Percentiles rank a stretch among this genome's conserved stretches.
Conservation (phyloP, 495 filamentous ascomycete species). For the Penicillium simplicissimum region DNA sequence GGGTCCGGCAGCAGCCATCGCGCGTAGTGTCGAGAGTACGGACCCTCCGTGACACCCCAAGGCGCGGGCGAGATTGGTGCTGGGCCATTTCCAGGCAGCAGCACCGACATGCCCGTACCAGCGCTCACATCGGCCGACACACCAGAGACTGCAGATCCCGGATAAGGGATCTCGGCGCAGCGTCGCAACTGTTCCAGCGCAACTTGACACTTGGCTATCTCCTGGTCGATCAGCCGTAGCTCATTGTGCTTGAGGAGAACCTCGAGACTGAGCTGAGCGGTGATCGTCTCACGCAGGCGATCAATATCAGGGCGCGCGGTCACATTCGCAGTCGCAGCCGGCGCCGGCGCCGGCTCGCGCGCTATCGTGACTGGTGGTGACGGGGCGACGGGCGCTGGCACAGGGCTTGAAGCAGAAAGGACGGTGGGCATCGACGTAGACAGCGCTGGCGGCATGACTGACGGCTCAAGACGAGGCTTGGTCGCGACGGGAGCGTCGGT, state of each 20-base stretch:
- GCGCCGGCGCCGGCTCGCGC: slow-evolving; percentile 11
- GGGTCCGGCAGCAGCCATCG: slow-evolving; percentile 91
- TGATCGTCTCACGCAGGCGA: slow-evolving; percentile 67
- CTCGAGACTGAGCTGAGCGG: slow-evolving; percentile 85
- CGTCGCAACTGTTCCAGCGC: slow-evolving; percentile 94
- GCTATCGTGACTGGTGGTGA: slow-evolving; percentile 16
- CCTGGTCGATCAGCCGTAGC: slow-evolving; percentile 89
- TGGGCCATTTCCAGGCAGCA: slow-evolving; percentile 55
- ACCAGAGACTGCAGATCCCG: slow-evolving; percentile 62
- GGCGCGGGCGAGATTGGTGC: slow-evolving; percentile 69
- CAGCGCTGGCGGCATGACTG: slow-evolving; percentile 16
- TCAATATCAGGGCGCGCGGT: slow-evolving; percentile 30
- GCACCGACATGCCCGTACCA: slow-evolving; percentile 68
- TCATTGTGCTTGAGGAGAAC: slow-evolving; percentile 94
- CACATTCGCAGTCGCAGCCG: slow-evolving; percentile 11
- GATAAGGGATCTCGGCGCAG: slow-evolving; percentile 87
- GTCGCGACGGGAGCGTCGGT: slow-evolving; percentile 36
- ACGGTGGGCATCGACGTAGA: slow-evolving; percentile 15
- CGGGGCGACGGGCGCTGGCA: slow-evolving; percentile 9
- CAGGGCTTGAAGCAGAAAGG: neutral
- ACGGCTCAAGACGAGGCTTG: slow-evolving; percentile 35
- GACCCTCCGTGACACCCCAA: slow-evolving; percentile 87
- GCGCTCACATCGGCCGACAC: slow-evolving; percentile 63
- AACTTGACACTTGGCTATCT: slow-evolving; percentile 92
- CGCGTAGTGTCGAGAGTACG: slow-evolving; percentile 90